Base-by-base conservation (phyloP, 495 filamentous ascomycete genomes). In the Amorphotheca resinae region DNA sequence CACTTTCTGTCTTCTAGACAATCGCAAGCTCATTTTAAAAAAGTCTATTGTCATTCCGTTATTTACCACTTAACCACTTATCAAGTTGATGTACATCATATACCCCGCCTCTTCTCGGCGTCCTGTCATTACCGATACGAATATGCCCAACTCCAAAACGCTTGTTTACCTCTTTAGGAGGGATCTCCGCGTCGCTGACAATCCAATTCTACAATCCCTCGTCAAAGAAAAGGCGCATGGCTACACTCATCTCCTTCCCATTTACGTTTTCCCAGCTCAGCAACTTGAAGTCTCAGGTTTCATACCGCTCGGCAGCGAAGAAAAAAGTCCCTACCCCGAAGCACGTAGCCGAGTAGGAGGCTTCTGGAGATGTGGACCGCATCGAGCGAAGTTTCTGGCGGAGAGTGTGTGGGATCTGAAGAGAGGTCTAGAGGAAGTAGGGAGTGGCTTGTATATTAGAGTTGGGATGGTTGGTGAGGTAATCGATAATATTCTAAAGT, bases 261-360 rank as follows among this genome's bases (percentile, higher is more conserved):
- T 86, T 17, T 77, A 76, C 53, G 65, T 81, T 33, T 73, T 84
- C 39, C 64, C 71, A 1, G 71, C 78, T 2, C 60, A 76, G 34
- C 78, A 84, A 49, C 56, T 84, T 21, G 80, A 85, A 50, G 64
- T 80, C n/a, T 78, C 76, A 1, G 82, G 81, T 15, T 77, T 86
- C 52, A 54, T 84, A 7, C n/a, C n/a, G n/a, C n/a, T n/a, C n/a
- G 38, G 49, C 11, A 47, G 42, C 2, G 38, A 53, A 11, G 34
- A 38, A 7, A 52, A 53, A 33, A 74, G 60, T 11, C 80, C 80
- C 0, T 83, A 72, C 42, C 68, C 69, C 2, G 69, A 74, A 53
- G 75, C 78, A 9, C 64, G 68, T 28, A 74, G 73, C 41, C 46
- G 57, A 8, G 57, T 77, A 22, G 78, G 65, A 6, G 62, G 62